Percentiles rank a stretch among this genome's conserved stretches.
Evolutionary conservation across 2,329 filamentous ascomycete species (phyloP).

Genomic region (Apiospora saccharicola): DNA sequence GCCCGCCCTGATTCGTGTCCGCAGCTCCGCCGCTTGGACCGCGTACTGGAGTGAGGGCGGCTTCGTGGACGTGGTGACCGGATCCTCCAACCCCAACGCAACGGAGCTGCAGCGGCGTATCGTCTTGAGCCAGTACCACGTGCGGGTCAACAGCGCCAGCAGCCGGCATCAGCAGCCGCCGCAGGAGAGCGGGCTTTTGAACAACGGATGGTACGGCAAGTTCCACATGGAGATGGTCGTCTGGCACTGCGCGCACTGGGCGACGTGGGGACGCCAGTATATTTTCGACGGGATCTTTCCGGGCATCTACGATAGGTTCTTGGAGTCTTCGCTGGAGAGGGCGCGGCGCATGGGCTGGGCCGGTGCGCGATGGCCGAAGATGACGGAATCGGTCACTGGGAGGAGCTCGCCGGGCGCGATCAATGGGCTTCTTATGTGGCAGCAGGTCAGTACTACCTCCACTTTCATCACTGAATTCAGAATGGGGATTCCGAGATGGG

Average conservation of each 20-base stretch:
- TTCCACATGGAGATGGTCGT: slow-evolving; percentile 54
- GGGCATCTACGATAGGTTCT: slow-evolving; percentile 43
- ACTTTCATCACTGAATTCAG: background rate
- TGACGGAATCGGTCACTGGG: background rate
- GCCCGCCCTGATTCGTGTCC: slow-evolving; percentile 35
- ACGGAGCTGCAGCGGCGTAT: slow-evolving; percentile 53
- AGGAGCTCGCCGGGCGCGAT: slow-evolving; percentile 55
- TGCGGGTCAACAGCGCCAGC: slow-evolving; percentile 51
- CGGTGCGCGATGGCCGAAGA: background rate
- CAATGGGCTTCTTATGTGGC: slow-evolving; percentile 60
- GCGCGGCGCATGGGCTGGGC: slow-evolving; percentile 30
- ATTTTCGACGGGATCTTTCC: slow-evolving; percentile 48
- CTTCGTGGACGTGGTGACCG: slow-evolving; percentile 49
- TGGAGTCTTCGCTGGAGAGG: slow-evolving; percentile 41
- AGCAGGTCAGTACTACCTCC: slow-evolving; percentile 41
- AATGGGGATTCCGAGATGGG: background rate
- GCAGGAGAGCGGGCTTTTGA: slow-evolving; percentile 54
- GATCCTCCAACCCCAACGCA: slow-evolving; percentile 44
- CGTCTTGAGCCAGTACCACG: slow-evolving; percentile 51
- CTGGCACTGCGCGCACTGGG: slow-evolving; percentile 52
- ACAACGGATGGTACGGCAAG: slow-evolving; percentile 55
- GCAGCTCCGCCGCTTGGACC: slow-evolving; percentile 42
- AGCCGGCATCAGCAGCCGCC: slow-evolving; percentile 43
- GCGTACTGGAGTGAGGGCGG: slow-evolving; percentile 49
- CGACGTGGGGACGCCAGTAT: slow-evolving; percentile 47